Evolutionary conservation across 225 moss, liverwort and hornwort genomes (phyloP).

Genomic region (Bryum argenteum): DNA sequence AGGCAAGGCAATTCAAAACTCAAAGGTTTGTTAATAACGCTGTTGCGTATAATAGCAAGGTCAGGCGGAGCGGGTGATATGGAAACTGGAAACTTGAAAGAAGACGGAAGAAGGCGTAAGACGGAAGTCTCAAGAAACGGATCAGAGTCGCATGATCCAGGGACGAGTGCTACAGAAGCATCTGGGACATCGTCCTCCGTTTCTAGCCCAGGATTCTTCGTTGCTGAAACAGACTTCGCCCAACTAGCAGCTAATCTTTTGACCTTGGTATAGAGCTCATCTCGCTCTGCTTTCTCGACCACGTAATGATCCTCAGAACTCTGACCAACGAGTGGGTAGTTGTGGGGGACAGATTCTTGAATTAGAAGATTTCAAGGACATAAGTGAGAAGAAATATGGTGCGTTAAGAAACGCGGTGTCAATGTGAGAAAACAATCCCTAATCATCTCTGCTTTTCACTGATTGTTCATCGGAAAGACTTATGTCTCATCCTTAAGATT

Average conservation of each 20-base stretch:
- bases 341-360: constrained; percentile 51
- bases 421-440: constrained; percentile 35
- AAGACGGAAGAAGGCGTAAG: no score
- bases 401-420: constrained; percentile 32
- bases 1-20: constrained; percentile 40
- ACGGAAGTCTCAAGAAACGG: constrained; percentile 26
- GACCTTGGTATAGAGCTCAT: constrained; percentile 43
- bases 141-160: constrained; percentile 28
- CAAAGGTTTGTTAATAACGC: constrained; percentile 32
- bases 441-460: constrained; percentile 7
- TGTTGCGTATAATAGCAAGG: constrained; percentile 46
- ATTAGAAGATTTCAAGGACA: constrained; percentile 44
- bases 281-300: not conserved
- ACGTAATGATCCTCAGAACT: not conserved
- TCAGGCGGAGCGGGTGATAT: constrained; percentile 26
- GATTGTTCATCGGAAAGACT: constrained; percentile 3
- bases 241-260: constrained; percentile 47
- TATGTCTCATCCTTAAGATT: constrained; percentile 13
- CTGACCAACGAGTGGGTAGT: constrained; percentile 32
- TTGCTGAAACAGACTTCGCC: constrained; percentile 46
- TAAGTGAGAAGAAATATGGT: constrained; percentile 35
- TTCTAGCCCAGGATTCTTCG: constrained; percentile 41
- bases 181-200: constrained; percentile 19
- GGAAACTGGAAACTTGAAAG: constrained; percentile 28
- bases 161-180: constrained; percentile 9